A percentile compares a stretch with the other conserved stretches of the same genome.
Evolutionary conservation across 768 basidiomycete genomes (phyloP).

Genomic region (Mycena crocata): DNA sequence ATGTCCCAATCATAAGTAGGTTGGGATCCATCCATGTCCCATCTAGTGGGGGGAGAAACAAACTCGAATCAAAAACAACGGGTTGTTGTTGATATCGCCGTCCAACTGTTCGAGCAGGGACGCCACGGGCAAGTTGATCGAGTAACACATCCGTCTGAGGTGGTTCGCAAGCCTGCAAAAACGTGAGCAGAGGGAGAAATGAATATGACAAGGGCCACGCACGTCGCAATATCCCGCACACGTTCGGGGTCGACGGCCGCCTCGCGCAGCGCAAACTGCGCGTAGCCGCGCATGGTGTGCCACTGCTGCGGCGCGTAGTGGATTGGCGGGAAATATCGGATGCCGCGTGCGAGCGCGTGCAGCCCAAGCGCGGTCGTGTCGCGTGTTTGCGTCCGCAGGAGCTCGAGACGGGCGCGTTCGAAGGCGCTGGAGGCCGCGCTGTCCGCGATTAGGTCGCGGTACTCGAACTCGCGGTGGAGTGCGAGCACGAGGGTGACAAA

Average conservation of each 20-base stretch:
- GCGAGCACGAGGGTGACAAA: constrained; percentile 10
- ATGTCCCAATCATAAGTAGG: no score
- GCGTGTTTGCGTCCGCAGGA: constrained; percentile 11
- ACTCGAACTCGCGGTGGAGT: constrained; percentile 15
- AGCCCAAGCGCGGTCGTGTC: constrained; percentile 7
- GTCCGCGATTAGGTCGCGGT: constrained; percentile 24
- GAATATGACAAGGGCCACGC: no score
- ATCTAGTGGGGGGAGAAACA: no score
- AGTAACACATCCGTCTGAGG: no score
- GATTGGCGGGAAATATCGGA: constrained; percentile 8
- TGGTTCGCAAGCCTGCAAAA: no score
- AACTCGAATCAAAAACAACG: no score
- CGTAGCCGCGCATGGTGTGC: constrained; percentile 1
- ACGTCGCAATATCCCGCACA: neutral
- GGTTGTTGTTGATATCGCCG: no score
- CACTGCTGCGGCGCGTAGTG: constrained; percentile 13
- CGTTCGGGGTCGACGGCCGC: neutral
- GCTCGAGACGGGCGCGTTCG: neutral
- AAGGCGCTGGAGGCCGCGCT: no score
- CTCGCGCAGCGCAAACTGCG: constrained; percentile 12
- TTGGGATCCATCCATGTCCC: no score
- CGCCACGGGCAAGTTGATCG: no score
- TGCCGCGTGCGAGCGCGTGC: constrained; percentile 2
- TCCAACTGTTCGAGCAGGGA: no score
- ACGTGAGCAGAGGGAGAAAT: no score